These are phyloP conservation scores for Mucor plumbeus DNA, from an alignment of 371 early-diverging fungal genomes.

Conservation along the genomic window DNA sequence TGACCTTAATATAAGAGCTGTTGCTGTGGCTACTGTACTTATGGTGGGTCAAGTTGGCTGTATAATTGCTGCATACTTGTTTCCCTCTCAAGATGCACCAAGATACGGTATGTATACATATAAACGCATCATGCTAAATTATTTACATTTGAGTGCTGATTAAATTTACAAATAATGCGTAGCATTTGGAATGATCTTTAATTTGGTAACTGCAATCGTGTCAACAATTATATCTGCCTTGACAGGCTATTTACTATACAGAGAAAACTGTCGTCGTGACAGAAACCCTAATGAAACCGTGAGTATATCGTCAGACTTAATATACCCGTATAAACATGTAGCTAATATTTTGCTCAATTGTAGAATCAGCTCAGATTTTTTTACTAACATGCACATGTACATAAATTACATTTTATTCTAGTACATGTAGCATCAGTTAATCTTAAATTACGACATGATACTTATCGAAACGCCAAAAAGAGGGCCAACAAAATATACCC, in stretches of 20 bases:
- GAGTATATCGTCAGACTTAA: background rate
- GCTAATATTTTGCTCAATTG: background rate
- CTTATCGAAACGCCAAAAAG: too few relatives aligned
- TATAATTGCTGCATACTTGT: constrained; percentile 40
- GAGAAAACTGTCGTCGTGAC: constrained; percentile 22
- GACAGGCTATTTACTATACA: constrained; percentile 27
- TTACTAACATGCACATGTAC: background rate
- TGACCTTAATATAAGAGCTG: constrained; percentile 33
- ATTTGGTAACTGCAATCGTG: constrained; percentile 18
- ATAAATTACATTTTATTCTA: too few relatives aligned
- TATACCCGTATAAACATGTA: background rate
- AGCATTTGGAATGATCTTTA: constrained; percentile 32
- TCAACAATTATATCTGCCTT: constrained; percentile 15
- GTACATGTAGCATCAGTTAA: too few relatives aligned
- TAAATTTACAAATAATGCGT: background rate
- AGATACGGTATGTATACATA: constrained; percentile 26
- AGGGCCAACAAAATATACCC: too few relatives aligned
- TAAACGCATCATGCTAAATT: background rate
- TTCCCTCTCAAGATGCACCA: constrained; percentile 31
- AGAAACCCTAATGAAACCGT: constrained; percentile 15
- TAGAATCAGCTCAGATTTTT: constrained; percentile 21
- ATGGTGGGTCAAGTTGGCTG: constrained; percentile 35
- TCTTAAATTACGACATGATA: too few relatives aligned
- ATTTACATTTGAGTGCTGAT: background rate
- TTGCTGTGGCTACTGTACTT: constrained; percentile 33